These are phyloP conservation scores for Suhomyces coccinellae DNA, from an alignment of 1,139 yeast species.

Conservation along the genomic window DNA sequence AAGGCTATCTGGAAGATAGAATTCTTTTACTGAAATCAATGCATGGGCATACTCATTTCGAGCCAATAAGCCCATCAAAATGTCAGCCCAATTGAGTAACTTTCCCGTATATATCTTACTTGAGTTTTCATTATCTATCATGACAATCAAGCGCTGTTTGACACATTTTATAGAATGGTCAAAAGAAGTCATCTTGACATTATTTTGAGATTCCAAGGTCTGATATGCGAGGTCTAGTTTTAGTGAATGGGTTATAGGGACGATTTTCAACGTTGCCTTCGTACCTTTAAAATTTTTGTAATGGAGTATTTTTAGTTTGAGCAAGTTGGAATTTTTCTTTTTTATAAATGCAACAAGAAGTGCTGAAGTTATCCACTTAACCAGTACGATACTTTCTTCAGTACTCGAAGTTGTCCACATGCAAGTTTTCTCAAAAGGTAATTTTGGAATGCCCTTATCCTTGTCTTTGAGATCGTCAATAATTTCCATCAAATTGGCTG, in stretches of 20 bases:
- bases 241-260: constrained; percentile 4
- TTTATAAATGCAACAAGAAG: constrained; percentile 42
- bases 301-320: constrained; percentile 9
- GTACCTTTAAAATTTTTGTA: constrained; percentile 1
- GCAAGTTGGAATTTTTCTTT: neutral
- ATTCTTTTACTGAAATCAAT: constrained; percentile 52
- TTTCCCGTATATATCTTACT: constrained; percentile 52
- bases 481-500: constrained; percentile 28
- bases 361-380: constrained; percentile 62
- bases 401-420: constrained; percentile 38
- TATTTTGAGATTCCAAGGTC: neutral
- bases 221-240: neutral
- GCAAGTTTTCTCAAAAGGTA: constrained; percentile 47
- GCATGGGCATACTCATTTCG: constrained; percentile 55
- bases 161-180: constrained; percentile 24
- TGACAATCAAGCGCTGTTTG: constrained; percentile 28
- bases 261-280: constrained; percentile 1
- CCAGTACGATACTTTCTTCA: constrained; percentile 47
- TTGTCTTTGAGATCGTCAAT: constrained; percentile 41
- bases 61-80: constrained; percentile 49
- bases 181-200: constrained; percentile 1
- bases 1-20: constrained; percentile 39
- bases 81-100: constrained; percentile 74
- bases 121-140: constrained; percentile 11
- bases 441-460: constrained; percentile 36